These are phyloP conservation scores for Fusarium nodosum DNA, from an alignment of 2,329 filamentous ascomycete genomes.

Conservation along the genomic window DNA sequence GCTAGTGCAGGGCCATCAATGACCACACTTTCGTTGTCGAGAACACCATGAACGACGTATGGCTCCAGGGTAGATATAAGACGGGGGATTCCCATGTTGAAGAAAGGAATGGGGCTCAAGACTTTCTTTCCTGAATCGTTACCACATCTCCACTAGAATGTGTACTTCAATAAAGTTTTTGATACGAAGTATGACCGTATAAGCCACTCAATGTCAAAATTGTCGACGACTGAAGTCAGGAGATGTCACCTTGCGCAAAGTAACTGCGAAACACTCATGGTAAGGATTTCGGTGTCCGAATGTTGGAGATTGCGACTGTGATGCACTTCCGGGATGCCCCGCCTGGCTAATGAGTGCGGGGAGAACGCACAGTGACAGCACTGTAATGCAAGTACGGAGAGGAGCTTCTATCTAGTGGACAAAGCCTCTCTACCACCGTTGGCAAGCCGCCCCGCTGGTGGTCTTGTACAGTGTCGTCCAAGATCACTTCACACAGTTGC, in stretches of 20 bases:
- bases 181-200: too few relatives aligned
- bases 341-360: conserved; percentile 38
- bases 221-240: background rate
- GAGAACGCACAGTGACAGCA: conserved; percentile 21
- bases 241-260: background rate
- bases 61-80: conserved; percentile 67
- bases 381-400: conserved; percentile 15
- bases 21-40: conserved; percentile 62
- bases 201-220: background rate
- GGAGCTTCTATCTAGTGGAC: background rate
- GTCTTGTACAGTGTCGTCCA: conserved; percentile 8
- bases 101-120: background rate
- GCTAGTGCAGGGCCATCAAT: conserved; percentile 87
- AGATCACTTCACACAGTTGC: conserved; percentile 19
- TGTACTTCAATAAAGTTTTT: background rate
- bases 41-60: conserved; percentile 60
- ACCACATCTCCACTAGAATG: background rate
- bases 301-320: conserved; percentile 22
- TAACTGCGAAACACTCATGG: background rate
- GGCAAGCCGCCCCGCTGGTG: conserved; percentile 8
- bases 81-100: conserved; percentile 70
- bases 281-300: conserved; percentile 1
- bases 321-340: conserved; percentile 45
- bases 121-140: background rate
- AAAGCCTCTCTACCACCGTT: background rate